Percentiles rank a stretch among this genome's conserved stretches.
Evolutionary conservation across 257 asterid genomes (phyloP).

Genomic region (Nicotiana tomentosiformis): DNA sequence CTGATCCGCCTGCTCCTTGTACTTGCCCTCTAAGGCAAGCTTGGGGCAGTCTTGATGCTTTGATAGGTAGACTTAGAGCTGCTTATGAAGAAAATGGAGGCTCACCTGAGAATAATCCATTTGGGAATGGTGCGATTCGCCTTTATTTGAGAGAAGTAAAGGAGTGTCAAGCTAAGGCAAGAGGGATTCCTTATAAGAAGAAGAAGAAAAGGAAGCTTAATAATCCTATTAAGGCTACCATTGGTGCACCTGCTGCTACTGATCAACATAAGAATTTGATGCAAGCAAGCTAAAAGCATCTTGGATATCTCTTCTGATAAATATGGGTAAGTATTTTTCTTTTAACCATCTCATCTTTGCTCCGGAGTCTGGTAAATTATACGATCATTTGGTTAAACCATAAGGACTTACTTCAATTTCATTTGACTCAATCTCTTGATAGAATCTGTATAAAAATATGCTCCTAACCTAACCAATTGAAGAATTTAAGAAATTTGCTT

Average conservation of each 20-base stretch:
- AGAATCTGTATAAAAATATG: too few species aligned
- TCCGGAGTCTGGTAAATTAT: neutral
- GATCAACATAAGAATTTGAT: constrained; percentile 34
- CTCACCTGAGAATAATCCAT: constrained; percentile 63
- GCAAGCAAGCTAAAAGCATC: constrained; percentile 20
- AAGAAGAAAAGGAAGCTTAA: constrained; percentile 65
- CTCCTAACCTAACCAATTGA: neutral
- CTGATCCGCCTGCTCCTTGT: constrained; percentile 92
- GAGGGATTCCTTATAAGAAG: constrained; percentile 88
- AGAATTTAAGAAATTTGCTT: neutral
- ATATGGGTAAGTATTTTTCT: neutral
- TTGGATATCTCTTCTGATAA: too few species aligned
- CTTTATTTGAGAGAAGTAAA: constrained; percentile 75
- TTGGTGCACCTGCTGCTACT: constrained; percentile 11
- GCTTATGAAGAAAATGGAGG: constrained; percentile 96
- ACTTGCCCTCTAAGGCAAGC: constrained; percentile 91
- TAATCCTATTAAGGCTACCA: constrained; percentile 11
- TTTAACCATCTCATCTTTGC: neutral
- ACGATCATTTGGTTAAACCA: neutral
- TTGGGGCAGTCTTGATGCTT: constrained; percentile 96
- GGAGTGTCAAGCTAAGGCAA: constrained; percentile 84
- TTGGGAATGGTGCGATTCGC: constrained; percentile 72
- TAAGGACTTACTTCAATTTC: neutral
- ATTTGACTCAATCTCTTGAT: neutral
- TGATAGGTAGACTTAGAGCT: constrained; percentile 83